phyloP scores from a whole-genome alignment of 805 yeast species.

The Metschnikowia kofuensis region DNA sequence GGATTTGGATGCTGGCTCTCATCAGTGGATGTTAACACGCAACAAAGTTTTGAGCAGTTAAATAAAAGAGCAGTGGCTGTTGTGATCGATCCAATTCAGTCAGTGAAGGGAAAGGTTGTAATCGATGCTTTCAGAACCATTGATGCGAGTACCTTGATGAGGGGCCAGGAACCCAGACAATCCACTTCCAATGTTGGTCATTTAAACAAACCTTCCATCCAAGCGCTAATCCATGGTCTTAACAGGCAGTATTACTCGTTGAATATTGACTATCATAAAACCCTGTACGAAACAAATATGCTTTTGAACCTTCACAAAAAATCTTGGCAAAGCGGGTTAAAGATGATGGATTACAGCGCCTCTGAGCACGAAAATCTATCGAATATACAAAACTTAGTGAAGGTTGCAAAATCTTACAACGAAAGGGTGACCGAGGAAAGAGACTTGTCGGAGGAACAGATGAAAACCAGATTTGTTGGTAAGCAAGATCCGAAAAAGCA shows the following conservation, averaged over 20 bases:
- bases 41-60: slow-evolving; percentile 94
- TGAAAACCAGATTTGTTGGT: slow-evolving; percentile 95
- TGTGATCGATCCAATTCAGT: slow-evolving; percentile 97
- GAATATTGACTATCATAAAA: slow-evolving; percentile 91
- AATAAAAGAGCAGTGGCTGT: slow-evolving; percentile 97
- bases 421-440: slow-evolving; percentile 90
- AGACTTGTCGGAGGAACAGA: slow-evolving; percentile 80
- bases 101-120: slow-evolving; percentile 97
- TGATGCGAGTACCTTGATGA: slow-evolving; percentile 81
- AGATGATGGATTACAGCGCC: slow-evolving; percentile 69
- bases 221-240: slow-evolving; percentile 93
- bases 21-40: slow-evolving; percentile 95
- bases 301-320: slow-evolving; percentile 89
- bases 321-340: slow-evolving; percentile 92
- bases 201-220: slow-evolving; percentile 92
- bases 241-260: slow-evolving; percentile 96
- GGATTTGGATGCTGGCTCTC: slow-evolving; percentile 99
- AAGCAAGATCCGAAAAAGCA: slow-evolving; percentile 99
- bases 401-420: slow-evolving; percentile 85
- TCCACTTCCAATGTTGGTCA: slow-evolving; percentile 95
- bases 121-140: slow-evolving; percentile 97
- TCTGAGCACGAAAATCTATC: slow-evolving; percentile 75
- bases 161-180: slow-evolving; percentile 97
- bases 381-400: slow-evolving; percentile 75
- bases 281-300: slow-evolving; percentile 91